Evolutionary conservation across 1,284 basidiomycete species (phyloP).

Genomic region (Amylostereum areolatum): DNA sequence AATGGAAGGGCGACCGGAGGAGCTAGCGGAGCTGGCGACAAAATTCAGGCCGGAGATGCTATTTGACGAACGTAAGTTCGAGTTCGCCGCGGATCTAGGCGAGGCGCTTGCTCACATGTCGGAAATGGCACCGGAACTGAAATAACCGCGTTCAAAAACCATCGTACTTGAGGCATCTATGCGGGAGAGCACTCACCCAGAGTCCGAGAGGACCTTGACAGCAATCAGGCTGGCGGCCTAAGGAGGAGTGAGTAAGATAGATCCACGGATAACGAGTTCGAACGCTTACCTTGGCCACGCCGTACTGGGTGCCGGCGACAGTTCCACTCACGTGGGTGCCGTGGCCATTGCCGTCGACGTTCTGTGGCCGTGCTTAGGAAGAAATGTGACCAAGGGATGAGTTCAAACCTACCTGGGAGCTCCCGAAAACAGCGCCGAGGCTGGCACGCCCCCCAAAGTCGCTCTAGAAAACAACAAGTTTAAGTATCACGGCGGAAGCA

Average conservation of each 20-base stretch:
- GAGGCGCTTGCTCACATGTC: slow-evolving; percentile 14
- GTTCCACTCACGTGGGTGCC: slow-evolving; percentile 41
- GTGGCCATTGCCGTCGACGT: slow-evolving; percentile 57
- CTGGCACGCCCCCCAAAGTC: slow-evolving; percentile 68
- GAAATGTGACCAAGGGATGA: not conserved
- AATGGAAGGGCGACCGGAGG: slow-evolving; percentile 53
- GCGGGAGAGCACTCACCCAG: slow-evolving; percentile 39
- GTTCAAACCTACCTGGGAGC: slow-evolving; percentile 12
- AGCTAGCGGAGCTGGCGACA: slow-evolving; percentile 33
- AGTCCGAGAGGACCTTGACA: slow-evolving; percentile 67
- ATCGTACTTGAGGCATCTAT: slow-evolving; percentile 41
- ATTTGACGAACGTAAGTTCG: slow-evolving; percentile 8
- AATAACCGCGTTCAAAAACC: slow-evolving; percentile 23
- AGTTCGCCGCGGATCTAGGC: not conserved
- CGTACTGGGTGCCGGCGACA: slow-evolving; percentile 53
- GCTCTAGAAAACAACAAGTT: slow-evolving; percentile 14
- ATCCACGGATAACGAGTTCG: not conserved
- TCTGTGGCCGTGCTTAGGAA: slow-evolving; percentile 34
- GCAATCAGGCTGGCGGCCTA: slow-evolving; percentile 54
- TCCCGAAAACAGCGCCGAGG: slow-evolving; percentile 52
- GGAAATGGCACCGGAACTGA: slow-evolving; percentile 36
- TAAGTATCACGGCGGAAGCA: no score
- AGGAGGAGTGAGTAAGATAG: not conserved
- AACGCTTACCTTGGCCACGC: slow-evolving; percentile 52
- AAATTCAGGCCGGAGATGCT: slow-evolving; percentile 45